Evolutionary conservation across 805 yeast genomes (phyloP).

Genomic region (Barnettozyma sp.): DNA sequence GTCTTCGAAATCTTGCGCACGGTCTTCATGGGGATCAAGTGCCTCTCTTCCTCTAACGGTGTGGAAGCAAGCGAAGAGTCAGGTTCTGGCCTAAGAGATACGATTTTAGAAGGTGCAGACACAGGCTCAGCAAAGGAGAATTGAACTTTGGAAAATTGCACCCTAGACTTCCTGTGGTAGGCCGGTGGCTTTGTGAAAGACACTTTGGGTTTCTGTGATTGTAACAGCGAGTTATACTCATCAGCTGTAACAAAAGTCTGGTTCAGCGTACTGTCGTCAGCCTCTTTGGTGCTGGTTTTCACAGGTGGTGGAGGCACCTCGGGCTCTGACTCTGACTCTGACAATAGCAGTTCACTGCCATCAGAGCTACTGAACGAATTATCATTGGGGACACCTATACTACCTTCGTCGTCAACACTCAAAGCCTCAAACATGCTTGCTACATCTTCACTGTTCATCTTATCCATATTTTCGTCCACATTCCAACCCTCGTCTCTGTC

Average conservation of each 20-base stretch:
- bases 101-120: slow-evolving; percentile 6
- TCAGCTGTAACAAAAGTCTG: slow-evolving; percentile 8
- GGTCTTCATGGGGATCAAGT: slow-evolving; percentile 5
- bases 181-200: neutral
- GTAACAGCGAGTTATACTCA: neutral
- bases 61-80: neutral
- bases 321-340: no score
- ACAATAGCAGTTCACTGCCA: no score
- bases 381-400: no score
- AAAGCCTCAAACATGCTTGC: slow-evolving; percentile 2
- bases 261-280: slow-evolving; percentile 3
- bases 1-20: slow-evolving; percentile 22
- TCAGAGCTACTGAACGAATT: no score
- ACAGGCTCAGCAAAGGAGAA: slow-evolving; percentile 1
- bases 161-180: neutral
- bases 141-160: slow-evolving; percentile 5
- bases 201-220: neutral
- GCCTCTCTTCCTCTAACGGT: slow-evolving; percentile 4
- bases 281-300: slow-evolving; percentile 1
- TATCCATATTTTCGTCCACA: slow-evolving; percentile 4
- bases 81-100: slow-evolving; percentile 6
- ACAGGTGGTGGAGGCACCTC: neutral
- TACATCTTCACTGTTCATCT: slow-evolving; percentile 2
- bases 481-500: neutral
- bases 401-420: no score